Evolutionary conservation across 1,284 basidiomycete species (phyloP).

Genomic region (Phaffia rhodozyma): DNA sequence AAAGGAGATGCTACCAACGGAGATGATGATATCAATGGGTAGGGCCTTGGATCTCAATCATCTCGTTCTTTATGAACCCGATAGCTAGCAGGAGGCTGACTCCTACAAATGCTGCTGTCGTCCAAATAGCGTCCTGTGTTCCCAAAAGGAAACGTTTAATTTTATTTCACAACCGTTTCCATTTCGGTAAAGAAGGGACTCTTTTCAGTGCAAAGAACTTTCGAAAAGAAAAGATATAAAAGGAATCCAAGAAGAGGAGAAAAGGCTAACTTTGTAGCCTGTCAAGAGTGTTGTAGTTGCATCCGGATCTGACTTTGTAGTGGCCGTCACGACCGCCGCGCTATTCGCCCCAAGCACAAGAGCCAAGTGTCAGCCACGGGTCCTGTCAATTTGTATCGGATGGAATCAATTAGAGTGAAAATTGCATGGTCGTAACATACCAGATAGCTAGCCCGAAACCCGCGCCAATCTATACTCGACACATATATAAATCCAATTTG

Average conservation of each 20-base stretch:
- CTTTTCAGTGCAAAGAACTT: no score
- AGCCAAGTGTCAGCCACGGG: no score
- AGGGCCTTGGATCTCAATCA: slow-evolving; percentile 6
- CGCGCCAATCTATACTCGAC: neutral
- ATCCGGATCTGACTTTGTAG: neutral
- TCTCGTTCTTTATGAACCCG: slow-evolving; percentile 3
- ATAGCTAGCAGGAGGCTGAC: neutral
- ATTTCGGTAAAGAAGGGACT: no score
- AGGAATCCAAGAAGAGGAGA: neutral
- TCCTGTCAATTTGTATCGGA: no score
- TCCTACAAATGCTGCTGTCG: slow-evolving; percentile 10
- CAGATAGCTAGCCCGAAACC: slow-evolving; percentile 11
- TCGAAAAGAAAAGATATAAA: no score
- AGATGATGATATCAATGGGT: no score
- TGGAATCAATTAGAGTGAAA: no score
- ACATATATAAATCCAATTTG: no score
- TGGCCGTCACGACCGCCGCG: slow-evolving; percentile 4
- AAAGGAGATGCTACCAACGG: no score
- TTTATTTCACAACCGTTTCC: neutral
- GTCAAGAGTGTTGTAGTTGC: neutral
- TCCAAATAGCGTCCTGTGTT: slow-evolving; percentile 5
- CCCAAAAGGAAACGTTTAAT: neutral
- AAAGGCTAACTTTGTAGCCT: slow-evolving; percentile 8
- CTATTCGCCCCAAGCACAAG: no score
- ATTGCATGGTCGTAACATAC: no score